A percentile compares a stretch with the other conserved stretches of the same genome.
Conservation (phyloP, 2,329 filamentous ascomycete genomes). For the Onygena corvina region DNA sequence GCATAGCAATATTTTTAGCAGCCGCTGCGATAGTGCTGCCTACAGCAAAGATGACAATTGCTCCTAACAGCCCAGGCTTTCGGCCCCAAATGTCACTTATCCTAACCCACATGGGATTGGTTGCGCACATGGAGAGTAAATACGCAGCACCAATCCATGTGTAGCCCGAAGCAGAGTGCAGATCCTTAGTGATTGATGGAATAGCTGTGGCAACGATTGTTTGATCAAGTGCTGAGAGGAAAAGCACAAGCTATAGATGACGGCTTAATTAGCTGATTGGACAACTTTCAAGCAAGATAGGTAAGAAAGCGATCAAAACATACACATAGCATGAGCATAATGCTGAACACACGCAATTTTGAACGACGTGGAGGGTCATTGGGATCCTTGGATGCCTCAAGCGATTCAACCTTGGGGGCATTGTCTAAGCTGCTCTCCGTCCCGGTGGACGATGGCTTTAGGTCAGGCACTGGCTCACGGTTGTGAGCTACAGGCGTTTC, state of each 20-base stretch:
- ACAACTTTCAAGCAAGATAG: no score
- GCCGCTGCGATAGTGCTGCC: conserved; percentile 41
- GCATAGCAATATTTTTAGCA: conserved; percentile 38
- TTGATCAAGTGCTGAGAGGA: conserved; percentile 30
- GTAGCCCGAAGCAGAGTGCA: conserved; percentile 57
- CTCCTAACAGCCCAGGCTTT: conserved; percentile 41
- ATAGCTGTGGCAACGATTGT: conserved; percentile 52
- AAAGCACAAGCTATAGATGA: conserved; percentile 14
- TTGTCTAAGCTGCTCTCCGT: not conserved
- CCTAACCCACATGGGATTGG: conserved; percentile 58
- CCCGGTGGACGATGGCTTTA: not conserved
- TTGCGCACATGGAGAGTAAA: conserved; percentile 57
- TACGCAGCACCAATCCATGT: conserved; percentile 68
- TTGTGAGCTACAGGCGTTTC: not conserved
- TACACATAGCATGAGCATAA: not conserved
- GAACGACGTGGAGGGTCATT: not conserved
- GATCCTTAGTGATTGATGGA: conserved; percentile 49
- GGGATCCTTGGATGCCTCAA: not conserved
- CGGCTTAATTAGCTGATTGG: not conserved
- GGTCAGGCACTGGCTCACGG: not conserved
- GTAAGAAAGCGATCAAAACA: not conserved
- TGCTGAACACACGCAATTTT: not conserved
- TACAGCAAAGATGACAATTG: conserved; percentile 39
- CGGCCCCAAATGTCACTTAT: conserved; percentile 49
- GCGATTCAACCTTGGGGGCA: not conserved